Evolutionary conservation across 176 grass and related monocot species (phyloP).

Genomic region (Cenchrus purpureus): DNA sequence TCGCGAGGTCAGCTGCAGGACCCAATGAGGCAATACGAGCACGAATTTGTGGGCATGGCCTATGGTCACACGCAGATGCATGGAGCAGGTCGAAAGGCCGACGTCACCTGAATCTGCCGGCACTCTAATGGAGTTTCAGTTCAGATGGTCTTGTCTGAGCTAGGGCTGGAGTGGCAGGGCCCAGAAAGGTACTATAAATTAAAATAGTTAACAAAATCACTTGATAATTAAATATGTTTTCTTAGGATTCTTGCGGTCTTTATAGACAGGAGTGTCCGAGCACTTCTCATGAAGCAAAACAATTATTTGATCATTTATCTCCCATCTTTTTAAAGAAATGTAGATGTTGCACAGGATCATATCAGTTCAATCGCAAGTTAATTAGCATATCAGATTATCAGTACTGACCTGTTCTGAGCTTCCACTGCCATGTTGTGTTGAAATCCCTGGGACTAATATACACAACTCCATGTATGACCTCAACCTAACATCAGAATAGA

Average conservation of each 20-base stretch:
- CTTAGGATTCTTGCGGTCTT: neutral
- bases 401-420: slow-evolving; percentile 59
- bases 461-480: slow-evolving; percentile 98
- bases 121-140: neutral
- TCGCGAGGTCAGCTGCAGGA: no score
- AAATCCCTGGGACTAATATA: slow-evolving; percentile 94
- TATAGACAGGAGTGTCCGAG: neutral
- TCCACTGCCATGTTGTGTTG: slow-evolving; percentile 60
- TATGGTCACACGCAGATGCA: neutral
- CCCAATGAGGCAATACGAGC: neutral
- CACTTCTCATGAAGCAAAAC: neutral
- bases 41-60: neutral
- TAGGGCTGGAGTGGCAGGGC: neutral
- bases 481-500: slow-evolving; percentile 58
- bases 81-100: neutral
- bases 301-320: neutral
- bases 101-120: neutral
- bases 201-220: neutral
- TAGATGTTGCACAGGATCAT: slow-evolving; percentile 18
- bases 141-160: neutral
- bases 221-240: neutral
- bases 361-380: slow-evolving; percentile 15
- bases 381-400: slow-evolving; percentile 11
- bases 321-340: slow-evolving; percentile 7
- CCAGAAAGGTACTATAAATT: neutral